Evolutionary conservation across 1,284 basidiomycete genomes (phyloP), one percentile per base, ranked within the genome.

Genomic region (Stygiomarasmius scandens): DNA sequence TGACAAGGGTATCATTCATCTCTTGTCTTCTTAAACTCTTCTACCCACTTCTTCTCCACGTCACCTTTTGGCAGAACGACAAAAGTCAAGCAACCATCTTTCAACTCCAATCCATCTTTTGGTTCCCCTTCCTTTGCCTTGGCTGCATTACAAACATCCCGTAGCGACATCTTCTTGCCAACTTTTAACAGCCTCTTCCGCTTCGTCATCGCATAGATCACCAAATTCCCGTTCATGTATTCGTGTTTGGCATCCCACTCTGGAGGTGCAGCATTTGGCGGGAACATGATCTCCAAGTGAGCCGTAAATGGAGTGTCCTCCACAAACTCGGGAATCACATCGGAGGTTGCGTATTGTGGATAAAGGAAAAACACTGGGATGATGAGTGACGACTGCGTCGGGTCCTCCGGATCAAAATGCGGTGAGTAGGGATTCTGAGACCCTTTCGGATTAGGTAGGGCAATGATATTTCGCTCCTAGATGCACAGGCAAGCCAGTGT

Each of bases 311-410:
- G 83, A 0, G 92, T 90, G 63, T 91, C 84, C 71, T 98, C 95
- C 65, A 89, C 83, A 74, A 95, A 98, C 56, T 89, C 81, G 12
- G 90, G 81, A 64, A 98, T 92, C 58, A 96, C 81, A 74, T 99
- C 96, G 49, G 93, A 92, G 23, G 87, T 93, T 27, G 88, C 84
- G 66, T 96, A 80, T 71, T 94, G 89, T 1, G 97, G 97, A 71
- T 98, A 98, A 59, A 98, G 81, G 71, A 98, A 89, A 75, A 97
- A 92, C 20, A 92, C 87, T 3, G 96, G 95, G 68, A 97, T 77
- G 58, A 96, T 77, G 52, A 98, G 75, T 0, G 90, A 83, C 45
- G 70, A 71, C 49, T 73, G 69, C 19, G 77, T 79, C 29, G 85
- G 68, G 75, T 90, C 77, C 66, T 85, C 75, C 49, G 82, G 66